phyloP scores from a whole-genome alignment of 2,329 filamentous ascomycete genomes.

The Neocatenulostroma microsporum region DNA sequence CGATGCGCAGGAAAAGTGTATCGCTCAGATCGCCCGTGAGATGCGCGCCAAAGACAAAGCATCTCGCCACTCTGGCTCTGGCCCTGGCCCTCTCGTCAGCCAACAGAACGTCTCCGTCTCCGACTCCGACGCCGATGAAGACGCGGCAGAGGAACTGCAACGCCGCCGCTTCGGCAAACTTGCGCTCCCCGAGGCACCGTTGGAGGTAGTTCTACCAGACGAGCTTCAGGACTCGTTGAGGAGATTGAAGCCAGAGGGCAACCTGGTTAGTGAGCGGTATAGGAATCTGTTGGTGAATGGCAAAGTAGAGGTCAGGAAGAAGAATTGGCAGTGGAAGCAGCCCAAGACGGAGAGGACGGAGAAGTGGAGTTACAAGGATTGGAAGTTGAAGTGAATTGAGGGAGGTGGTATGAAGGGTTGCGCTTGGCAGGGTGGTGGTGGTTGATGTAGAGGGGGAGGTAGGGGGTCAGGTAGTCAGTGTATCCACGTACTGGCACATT shows the following conservation, averaged over 20 bases:
- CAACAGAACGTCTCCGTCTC: conserved; percentile 4
- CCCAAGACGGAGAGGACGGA: conserved; percentile 74
- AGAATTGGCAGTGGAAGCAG: conserved; percentile 64
- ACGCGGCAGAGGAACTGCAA: conserved; percentile 44
- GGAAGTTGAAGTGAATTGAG: conserved; percentile 53
- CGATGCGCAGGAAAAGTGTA: conserved; percentile 61
- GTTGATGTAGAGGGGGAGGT: too few relatives aligned
- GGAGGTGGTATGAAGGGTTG: too few relatives aligned
- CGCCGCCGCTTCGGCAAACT: conserved; percentile 66
- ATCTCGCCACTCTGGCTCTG: too few relatives aligned
- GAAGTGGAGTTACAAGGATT: conserved; percentile 98
- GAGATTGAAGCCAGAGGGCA: conserved; percentile 78
- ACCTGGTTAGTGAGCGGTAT: conserved; percentile 85
- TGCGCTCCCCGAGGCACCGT: conserved; percentile 60
- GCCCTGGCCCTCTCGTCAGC: neutral
- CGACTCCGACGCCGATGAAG: conserved; percentile 19
- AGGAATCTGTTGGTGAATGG: conserved; percentile 80
- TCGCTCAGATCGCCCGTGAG: conserved; percentile 62
- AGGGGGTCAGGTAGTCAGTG: too few relatives aligned
- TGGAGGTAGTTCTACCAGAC: conserved; percentile 44
- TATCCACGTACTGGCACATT: too few relatives aligned
- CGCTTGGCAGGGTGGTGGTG: too few relatives aligned
- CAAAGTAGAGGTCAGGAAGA: conserved; percentile 73
- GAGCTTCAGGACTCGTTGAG: conserved; percentile 45
- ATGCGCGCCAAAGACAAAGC: conserved; percentile 52